Evolutionary conservation across 2,329 filamentous ascomycete genomes (phyloP), one percentile per base, ranked within the genome.

Genomic region (Fusarium virguliforme): DNA sequence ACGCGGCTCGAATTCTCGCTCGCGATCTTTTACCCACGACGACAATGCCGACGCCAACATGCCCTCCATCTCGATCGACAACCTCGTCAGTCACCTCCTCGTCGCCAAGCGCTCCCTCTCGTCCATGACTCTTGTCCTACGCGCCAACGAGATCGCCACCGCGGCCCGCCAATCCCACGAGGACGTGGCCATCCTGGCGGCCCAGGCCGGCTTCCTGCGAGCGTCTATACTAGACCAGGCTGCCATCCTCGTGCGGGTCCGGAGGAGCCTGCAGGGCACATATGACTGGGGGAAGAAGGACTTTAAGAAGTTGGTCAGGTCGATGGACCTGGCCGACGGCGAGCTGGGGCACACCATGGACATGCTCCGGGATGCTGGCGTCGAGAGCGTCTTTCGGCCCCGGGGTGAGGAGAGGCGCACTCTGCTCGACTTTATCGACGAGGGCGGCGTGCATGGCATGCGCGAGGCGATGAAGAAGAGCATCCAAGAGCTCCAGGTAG

Each of bases 21-120:
- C 72, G 22, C 62, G 61, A 46, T 66, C 68, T 4, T 66, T 68
- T 28, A 61, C 71, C 18, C 66, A 48, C 62, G 67, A 74, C 46
- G 73, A 75, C 63, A 70, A 75, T 60, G 60, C 58, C 43, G 62
- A 68, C 56, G 7, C 56, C 28, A 53, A 55, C 43, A 46, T 60
- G 9, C 50, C 66, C 4, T 71, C 70, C 50, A 77, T 82, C 56
- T 74, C 81, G 35, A 88, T 97, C 76, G 94, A 97, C 74, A 90
- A 89, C 26, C 89, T 98, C 46, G 93, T 98, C 62, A 88, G 90
- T 59, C 91, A 97, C 81, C 91, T 98, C 37, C 89, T 98, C 41
- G 91, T 92, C 32, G 93, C 95, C 8, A 98, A 98, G 79, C 90
- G 94, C 48, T 95, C 95, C 1, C 87, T 98, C 5, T 93, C 92